Evolutionary conservation across 208 protist species (phyloP), one percentile per base, ranked within the genome.

Genomic region (Wallacemonas sp.): DNA sequence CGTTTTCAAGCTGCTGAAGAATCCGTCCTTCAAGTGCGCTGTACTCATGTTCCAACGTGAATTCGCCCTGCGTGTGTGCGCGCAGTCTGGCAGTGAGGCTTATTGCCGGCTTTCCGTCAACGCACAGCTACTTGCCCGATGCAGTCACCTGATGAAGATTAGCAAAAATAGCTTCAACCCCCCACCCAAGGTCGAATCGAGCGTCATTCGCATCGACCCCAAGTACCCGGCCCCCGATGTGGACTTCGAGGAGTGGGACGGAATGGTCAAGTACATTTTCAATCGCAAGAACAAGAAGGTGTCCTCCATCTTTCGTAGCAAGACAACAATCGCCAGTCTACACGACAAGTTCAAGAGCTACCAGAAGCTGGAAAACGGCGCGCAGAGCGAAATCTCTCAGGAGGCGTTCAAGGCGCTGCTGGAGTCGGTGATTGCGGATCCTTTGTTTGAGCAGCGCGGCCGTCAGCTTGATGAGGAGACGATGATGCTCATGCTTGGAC

Each of bases 21-120:
- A 90, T 12, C 98, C 98, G 6, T 83, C 68, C 4, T 97, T 94
- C 66, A 96, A 97, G 61, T 98, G 87, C 59, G 98, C 98, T 5
- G 97, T 99, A 52, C 85, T 99, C 21, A 99, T 99, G 99, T 99
- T 99, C 76, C 99, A 99, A 89, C 67, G 94, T 3, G 99, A 99
- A 80, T 99, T 99, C 78, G 99, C 99, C 19, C 70, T 98, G 61
- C 83, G 99, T 33, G 82, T 99, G 13, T 94, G 97, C 29, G 99
- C 99, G n/a, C 88, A 98, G 81, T 98, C 99, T 9, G 98, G 95
- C 39, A 88, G 97, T 19, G 85, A 95, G 72, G 77, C 98, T 24
- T 99, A 99, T 79, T 99, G 98, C 78, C 91, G 99, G 44, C 88
- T 99, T 10, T 98, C 98, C 17, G 97, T 99, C 19, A 99, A 99